A percentile compares a stretch with the other conserved stretches of the same genome.
These are phyloP conservation scores for Penicillium angulare DNA, from an alignment of 495 filamentous ascomycete genomes.

Conservation along the genomic window DNA sequence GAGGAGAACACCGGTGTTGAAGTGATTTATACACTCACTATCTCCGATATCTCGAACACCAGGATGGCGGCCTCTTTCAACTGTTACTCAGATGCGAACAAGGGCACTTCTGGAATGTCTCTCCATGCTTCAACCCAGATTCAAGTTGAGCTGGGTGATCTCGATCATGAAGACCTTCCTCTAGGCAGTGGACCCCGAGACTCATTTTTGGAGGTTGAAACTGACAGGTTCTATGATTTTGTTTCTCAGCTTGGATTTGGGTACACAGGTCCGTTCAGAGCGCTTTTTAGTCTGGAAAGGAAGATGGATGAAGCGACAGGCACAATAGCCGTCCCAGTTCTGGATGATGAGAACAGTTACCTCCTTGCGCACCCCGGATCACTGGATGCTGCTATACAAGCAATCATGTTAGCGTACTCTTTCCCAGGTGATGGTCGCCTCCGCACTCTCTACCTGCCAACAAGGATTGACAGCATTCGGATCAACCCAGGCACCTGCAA, in stretches of 20 bases:
- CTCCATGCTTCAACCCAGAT: conserved; percentile 22
- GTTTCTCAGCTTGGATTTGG: conserved; percentile 29
- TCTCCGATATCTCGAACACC: background rate
- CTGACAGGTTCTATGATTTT: conserved; percentile 40
- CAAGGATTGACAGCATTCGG: conserved; percentile 45
- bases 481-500: conserved; percentile 27
- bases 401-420: conserved; percentile 38
- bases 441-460: conserved; percentile 19
- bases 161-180: conserved; percentile 12
- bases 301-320: conserved; percentile 26
- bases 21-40: conserved; percentile 35
- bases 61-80: conserved; percentile 8
- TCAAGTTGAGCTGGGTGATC: conserved; percentile 9
- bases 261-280: conserved; percentile 30
- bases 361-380: conserved; percentile 35
- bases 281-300: conserved; percentile 18
- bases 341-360: background rate
- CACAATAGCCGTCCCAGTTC: conserved; percentile 13
- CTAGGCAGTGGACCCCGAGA: background rate
- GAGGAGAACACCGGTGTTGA: conserved; percentile 48
- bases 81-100: conserved; percentile 22
- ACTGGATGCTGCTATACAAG: conserved; percentile 43
- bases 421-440: conserved; percentile 34
- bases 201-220: conserved; percentile 7
- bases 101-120: conserved; percentile 12